Percentiles rank a stretch among this genome's conserved stretches.
Conservation (phyloP, 441 rosid species). For the Arabidopsis hybrid region DNA sequence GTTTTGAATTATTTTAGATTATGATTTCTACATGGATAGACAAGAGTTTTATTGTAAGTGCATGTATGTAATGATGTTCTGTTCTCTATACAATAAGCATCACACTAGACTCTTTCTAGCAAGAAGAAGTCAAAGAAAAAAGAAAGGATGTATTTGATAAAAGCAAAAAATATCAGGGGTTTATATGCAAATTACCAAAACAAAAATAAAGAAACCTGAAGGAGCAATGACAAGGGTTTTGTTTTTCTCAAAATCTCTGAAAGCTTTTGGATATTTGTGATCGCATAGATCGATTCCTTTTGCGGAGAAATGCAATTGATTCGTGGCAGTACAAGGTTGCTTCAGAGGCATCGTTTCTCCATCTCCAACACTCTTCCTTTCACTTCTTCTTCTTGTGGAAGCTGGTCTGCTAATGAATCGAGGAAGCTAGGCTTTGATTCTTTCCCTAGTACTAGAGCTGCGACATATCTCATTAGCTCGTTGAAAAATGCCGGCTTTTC, state of each 20-base stretch:
- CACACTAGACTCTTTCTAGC: no score
- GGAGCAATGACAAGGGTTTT: conserved; percentile 33
- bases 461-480: conserved; percentile 26
- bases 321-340: conserved; percentile 50
- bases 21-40: no score
- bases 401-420: conserved; percentile 38
- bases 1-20: no score
- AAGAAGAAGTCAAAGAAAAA: not conserved
- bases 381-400: conserved; percentile 33
- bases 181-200: conserved; percentile 13
- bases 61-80: no score
- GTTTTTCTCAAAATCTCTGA: conserved; percentile 1
- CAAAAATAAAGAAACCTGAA: no score
- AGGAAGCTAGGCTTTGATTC: conserved; percentile 32
- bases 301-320: conserved; percentile 46
- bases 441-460: conserved; percentile 10
- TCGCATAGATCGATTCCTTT: conserved; percentile 6
- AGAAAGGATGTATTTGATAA: not conserved
- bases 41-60: no score
- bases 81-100: no score
- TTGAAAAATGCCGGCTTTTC: conserved; percentile 34
- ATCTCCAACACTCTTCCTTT: conserved; percentile 43
- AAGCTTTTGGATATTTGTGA: not conserved
- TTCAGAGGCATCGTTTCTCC: conserved; percentile 46
- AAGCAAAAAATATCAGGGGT: conserved; percentile 14